Conservation (phyloP, 768 basidiomycete species). For the Tephrocybe sp. region DNA sequence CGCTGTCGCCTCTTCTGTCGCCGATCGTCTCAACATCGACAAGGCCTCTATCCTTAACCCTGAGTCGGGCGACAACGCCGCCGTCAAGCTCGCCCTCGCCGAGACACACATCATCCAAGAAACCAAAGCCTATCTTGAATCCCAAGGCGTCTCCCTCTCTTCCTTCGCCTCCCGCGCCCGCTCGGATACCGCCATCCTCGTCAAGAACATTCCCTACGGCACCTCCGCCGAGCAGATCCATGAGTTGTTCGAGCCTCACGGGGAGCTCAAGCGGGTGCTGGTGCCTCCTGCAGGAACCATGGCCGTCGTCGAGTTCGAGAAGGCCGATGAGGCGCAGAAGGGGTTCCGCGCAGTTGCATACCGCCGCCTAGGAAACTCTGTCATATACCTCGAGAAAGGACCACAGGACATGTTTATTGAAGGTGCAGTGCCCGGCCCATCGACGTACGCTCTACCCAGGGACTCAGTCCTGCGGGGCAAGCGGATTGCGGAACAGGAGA, state of each 20-base stretch:
- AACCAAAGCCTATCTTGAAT: constrained; percentile 87
- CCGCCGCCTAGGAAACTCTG: constrained; percentile 81
- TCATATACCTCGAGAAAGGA: constrained; percentile 92
- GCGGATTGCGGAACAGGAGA: constrained; percentile 44
- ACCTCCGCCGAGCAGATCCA: constrained; percentile 76
- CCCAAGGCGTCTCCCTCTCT: constrained; percentile 65
- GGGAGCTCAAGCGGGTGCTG: constrained; percentile 59
- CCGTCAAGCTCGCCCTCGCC: constrained; percentile 93
- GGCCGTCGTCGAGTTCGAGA: constrained; percentile 86
- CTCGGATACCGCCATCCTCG: constrained; percentile 83
- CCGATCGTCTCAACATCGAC: constrained; percentile 81
- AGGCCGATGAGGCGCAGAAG: constrained; percentile 64
- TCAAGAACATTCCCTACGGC: constrained; percentile 96
- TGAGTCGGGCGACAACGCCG: constrained; percentile 70
- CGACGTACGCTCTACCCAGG: constrained; percentile 8
- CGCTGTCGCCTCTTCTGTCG: constrained; percentile 88
- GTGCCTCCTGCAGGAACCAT: constrained; percentile 78
- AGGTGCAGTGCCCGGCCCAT: constrained; percentile 25
- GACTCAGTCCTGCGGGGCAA: constrained; percentile 25
- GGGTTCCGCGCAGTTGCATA: constrained; percentile 87
- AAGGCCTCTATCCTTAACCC: constrained; percentile 90
- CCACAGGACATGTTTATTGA: constrained; percentile 80
- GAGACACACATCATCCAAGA: constrained; percentile 97
- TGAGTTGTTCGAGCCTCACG: constrained; percentile 77
- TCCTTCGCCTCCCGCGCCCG: constrained; percentile 53